phyloP scores from a whole-genome alignment of 1,139 yeast genomes.

The Taphrina wiesneri region DNA sequence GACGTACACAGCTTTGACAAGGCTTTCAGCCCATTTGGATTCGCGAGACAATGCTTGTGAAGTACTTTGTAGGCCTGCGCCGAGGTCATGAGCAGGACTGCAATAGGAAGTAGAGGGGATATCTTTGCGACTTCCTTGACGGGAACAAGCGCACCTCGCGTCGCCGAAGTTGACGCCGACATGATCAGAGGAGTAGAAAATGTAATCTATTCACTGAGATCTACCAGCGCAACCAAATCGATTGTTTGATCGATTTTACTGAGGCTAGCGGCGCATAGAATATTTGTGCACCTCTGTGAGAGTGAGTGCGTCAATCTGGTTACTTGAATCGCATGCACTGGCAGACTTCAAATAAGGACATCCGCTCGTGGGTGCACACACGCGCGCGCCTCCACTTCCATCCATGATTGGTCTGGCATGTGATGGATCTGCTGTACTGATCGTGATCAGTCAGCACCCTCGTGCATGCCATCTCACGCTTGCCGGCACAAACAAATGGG shows the following conservation, averaged over 20 bases:
- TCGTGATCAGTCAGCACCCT: too few species aligned
- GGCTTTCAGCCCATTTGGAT: background rate
- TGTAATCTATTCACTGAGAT: too few species aligned
- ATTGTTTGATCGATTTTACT: too few species aligned
- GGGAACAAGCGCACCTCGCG: background rate
- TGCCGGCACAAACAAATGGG: too few species aligned
- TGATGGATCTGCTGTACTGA: too few species aligned
- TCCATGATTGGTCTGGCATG: too few species aligned
- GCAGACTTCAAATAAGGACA: background rate
- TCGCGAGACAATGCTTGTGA: constrained; percentile 9
- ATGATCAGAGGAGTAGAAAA: too few species aligned
- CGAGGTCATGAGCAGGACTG: constrained; percentile 10
- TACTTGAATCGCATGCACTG: background rate
- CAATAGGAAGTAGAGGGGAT: constrained; percentile 23
- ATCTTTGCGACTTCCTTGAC: constrained; percentile 24
- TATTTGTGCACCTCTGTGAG: background rate
- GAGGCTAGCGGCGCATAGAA: too few species aligned
- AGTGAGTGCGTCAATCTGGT: background rate
- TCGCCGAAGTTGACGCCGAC: background rate
- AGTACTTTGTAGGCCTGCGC: constrained; percentile 18
- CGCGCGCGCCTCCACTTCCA: too few species aligned
- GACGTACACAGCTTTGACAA: background rate
- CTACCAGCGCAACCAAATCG: too few species aligned
- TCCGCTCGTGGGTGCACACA: too few species aligned
- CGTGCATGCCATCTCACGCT: too few species aligned